Percentiles rank a stretch among this genome's conserved stretches.
phyloP scores from a whole-genome alignment of 345 rosid species.

The Moricandia moricandioides region DNA sequence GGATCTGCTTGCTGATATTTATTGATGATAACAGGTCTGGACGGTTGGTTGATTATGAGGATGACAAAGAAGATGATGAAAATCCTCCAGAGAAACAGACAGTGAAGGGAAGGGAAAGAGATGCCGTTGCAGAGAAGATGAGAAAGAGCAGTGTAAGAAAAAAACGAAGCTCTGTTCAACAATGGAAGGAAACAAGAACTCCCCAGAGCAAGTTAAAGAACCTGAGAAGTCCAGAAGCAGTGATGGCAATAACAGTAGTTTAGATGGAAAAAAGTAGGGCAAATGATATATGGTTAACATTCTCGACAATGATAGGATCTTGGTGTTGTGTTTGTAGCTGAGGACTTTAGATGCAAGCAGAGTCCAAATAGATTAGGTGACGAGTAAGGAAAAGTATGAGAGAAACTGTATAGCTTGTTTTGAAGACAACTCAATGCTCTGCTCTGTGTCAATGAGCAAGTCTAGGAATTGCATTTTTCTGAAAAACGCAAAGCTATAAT shows the following conservation, averaged over 20 bases:
- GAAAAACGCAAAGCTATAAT: neutral
- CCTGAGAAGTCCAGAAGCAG: constrained; percentile 27
- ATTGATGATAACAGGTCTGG: constrained; percentile 40
- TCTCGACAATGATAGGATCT: neutral
- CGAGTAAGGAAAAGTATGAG: neutral
- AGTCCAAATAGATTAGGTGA: constrained; percentile 2
- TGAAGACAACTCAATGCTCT: neutral
- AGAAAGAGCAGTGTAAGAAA: constrained; percentile 43
- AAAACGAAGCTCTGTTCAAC: constrained; percentile 63
- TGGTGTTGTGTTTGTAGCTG: neutral
- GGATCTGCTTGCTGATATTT: constrained; percentile 6
- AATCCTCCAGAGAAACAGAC: neutral
- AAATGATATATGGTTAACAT: constrained; percentile 1
- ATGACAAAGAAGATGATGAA: constrained; percentile 63
- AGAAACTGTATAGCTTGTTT: constrained; percentile 5
- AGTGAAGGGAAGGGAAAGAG: constrained; percentile 50
- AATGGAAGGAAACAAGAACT: constrained; percentile 37
- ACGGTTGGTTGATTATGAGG: constrained; percentile 83
- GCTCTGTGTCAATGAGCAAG: neutral
- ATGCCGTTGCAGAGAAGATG: constrained; percentile 48
- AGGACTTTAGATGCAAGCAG: neutral
- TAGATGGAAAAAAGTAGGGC: constrained; percentile 40
- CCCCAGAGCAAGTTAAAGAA: constrained; percentile 40
- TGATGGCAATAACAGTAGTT: constrained; percentile 18
- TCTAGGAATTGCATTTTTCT: constrained; percentile 3